Evolutionary conservation across 2,329 filamentous ascomycete genomes (phyloP), one percentile per base, ranked within the genome.

Genomic region (Penicillium griseofulvum): DNA sequence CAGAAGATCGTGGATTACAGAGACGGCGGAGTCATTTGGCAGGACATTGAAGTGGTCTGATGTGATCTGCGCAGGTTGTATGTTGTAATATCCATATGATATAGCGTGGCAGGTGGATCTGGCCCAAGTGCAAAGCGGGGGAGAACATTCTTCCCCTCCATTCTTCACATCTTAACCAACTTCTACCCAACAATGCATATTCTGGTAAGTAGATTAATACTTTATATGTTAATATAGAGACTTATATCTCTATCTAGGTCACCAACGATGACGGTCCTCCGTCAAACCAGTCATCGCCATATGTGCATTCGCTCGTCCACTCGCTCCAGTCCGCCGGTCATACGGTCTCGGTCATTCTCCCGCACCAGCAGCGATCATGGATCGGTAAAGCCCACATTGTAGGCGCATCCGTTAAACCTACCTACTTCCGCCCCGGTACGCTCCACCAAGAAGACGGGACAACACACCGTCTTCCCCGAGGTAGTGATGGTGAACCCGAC

Each of bases 301-400:
- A 93, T 68, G 83, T 93, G 58, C 88, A 90, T 76, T 86, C 84
- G 59, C 82, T 93, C 55, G 82, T 92, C 41, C 79, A 84, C 57
- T 82, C 83, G 50, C 85, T 94, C 48, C 85, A 91, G 71, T 75
- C 80, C 54, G 85, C 87, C 31, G 91, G 91, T 8, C 93, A 97
- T 75, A 81, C 79, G n/a, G 90, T 97, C 57, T 96, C 91, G 8
- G 92, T 99, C 47, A 88, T 94, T 60, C 84, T 99, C 14, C 94
- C 94, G 1, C 85, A 97, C 72, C 87, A 87, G 7, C 94, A 99
- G 76, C 87, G 93, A 59, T 96, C 91, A 54, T 99, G 94, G 94
- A 97, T 99, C 68, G 92, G 92, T 66, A 99, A 99, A 80, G 94
- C 94, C 3, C 94, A 97, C 75, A 89, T 97, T 68, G 91, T 97